Evolutionary conservation across 164 flowering plant species (phyloP).

Genomic region (Brasenia schreberi): DNA sequence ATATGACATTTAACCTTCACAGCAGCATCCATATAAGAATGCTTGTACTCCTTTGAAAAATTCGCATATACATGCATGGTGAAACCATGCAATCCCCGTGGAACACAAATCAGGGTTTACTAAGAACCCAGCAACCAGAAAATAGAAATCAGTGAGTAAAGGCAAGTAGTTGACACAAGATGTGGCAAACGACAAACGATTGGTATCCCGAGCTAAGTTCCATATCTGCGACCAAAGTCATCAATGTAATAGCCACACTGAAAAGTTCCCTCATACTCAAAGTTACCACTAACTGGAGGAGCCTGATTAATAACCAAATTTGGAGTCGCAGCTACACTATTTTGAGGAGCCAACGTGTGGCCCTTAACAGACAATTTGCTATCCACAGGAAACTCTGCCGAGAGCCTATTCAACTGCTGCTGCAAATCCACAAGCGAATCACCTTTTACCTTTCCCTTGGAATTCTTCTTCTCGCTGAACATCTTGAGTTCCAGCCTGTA

Average conservation of each 20-base stretch:
- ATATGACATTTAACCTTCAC: no score
- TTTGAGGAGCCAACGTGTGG: constrained; percentile 27
- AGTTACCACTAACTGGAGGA: constrained; percentile 23
- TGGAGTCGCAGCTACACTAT: constrained; percentile 16
- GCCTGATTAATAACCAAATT: constrained; percentile 18
- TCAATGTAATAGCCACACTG: constrained; percentile 45
- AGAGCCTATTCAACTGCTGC: constrained; percentile 87
- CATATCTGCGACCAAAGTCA: constrained; percentile 32
- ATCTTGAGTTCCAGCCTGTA: constrained; percentile 84
- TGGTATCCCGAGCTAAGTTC: constrained; percentile 15
- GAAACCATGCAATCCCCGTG: constrained; percentile 15
- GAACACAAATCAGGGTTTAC: background rate
- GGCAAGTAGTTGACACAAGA: background rate
- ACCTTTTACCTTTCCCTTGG: constrained; percentile 52
- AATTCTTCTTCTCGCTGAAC: constrained; percentile 70
- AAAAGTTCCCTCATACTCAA: constrained; percentile 27
- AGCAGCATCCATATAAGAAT: no score
- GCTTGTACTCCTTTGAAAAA: no score
- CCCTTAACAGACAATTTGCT: constrained; percentile 51
- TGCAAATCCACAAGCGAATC: constrained; percentile 87
- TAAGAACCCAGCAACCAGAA: background rate
- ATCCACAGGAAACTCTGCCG: constrained; percentile 66
- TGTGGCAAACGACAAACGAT: background rate
- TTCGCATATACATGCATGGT: background rate
- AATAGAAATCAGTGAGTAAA: background rate